phyloP scores from a whole-genome alignment of 2,329 filamentous ascomycete genomes.

The Aureobasidium musti region DNA sequence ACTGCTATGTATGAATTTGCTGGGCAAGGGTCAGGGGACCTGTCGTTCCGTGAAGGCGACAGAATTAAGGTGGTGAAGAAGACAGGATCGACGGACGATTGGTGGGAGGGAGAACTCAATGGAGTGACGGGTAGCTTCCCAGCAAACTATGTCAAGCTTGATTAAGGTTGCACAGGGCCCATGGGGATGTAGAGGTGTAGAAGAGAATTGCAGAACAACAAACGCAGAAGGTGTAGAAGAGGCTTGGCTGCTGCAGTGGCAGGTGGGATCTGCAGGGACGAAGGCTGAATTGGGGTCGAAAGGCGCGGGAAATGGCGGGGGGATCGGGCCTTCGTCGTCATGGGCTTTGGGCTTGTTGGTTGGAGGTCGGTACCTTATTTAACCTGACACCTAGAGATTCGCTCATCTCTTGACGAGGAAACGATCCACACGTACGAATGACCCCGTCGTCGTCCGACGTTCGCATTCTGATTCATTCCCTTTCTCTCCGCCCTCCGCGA shows the following conservation, averaged over 20 bases:
- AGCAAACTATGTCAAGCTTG: constrained; percentile 66
- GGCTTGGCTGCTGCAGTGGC: not conserved
- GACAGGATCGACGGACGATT: constrained; percentile 78
- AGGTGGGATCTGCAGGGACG: constrained; percentile 7
- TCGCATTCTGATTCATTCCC: not conserved
- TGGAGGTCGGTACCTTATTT: too few relatives aligned
- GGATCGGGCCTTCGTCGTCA: constrained; percentile 3
- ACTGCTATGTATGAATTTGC: constrained; percentile 75
- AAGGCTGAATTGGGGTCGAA: not conserved
- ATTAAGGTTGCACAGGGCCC: not conserved
- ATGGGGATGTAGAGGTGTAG: not conserved
- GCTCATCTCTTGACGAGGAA: not conserved
- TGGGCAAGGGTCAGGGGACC: constrained; percentile 68
- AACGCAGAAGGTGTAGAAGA: constrained; percentile 13
- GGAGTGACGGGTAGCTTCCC: constrained; percentile 73
- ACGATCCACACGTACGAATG: constrained; percentile 3
- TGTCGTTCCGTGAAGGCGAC: constrained; percentile 76
- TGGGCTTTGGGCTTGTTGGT: not conserved
- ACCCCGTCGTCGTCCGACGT: not conserved
- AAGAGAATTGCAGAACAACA: not conserved
- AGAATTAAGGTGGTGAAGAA: constrained; percentile 75
- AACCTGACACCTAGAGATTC: too few relatives aligned
- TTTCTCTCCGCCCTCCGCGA: not conserved
- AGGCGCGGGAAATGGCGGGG: constrained; percentile 9
- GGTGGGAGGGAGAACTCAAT: constrained; percentile 79